Evolutionary conservation across 2,329 filamentous ascomycete species (phyloP).

Genomic region (Colletotrichum horii): DNA sequence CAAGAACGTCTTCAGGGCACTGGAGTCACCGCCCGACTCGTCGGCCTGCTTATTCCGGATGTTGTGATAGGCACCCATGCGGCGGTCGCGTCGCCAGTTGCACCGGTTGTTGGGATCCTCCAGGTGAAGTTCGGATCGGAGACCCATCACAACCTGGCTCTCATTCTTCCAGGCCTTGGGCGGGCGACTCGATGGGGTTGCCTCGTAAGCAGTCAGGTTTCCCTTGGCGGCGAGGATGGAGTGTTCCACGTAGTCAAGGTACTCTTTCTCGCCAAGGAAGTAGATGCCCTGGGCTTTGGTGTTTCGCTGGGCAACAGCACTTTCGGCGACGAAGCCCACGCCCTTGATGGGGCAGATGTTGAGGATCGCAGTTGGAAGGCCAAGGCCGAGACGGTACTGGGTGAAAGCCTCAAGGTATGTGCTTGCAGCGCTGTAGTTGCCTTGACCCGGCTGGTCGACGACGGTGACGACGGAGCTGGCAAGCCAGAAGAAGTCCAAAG

Average conservation of each 20-base stretch:
- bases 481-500: conserved; percentile 42
- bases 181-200: neutral
- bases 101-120: conserved; percentile 8
- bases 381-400: conserved; percentile 36
- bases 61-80: conserved; percentile 1
- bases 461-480: conserved; percentile 38
- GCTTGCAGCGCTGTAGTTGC: conserved; percentile 45
- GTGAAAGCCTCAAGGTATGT: conserved; percentile 44
- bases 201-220: neutral
- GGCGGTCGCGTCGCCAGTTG: neutral
- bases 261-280: neutral
- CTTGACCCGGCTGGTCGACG: conserved; percentile 39
- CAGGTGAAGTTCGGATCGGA: neutral
- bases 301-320: neutral
- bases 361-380: conserved; percentile 41
- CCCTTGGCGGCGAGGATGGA: neutral
- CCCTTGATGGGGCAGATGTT: conserved; percentile 43
- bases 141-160: neutral
- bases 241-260: neutral
- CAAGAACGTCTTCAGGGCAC: neutral
- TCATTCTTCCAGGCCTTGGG: neutral
- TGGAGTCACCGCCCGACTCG: conserved; percentile 28
- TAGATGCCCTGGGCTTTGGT: conserved; percentile 1
- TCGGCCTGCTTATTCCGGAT: neutral
- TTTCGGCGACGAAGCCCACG: conserved; percentile 36